Percentiles rank a stretch among this genome's conserved stretches.
Conservation (phyloP, 176 grass and related monocot genomes). For the Eleusine coracana region DNA sequence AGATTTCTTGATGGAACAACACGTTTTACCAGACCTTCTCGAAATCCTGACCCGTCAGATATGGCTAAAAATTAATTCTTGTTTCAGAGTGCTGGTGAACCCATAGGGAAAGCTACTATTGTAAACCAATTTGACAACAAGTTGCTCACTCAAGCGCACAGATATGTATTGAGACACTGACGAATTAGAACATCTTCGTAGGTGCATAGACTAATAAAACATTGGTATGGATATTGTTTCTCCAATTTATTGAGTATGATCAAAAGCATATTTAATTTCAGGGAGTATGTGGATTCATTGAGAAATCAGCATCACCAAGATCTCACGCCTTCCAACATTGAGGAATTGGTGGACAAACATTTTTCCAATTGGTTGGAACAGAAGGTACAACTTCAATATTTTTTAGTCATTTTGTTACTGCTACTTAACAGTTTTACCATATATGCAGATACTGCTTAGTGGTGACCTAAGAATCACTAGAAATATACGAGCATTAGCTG, state of each 20-base stretch:
- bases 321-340: not conserved
- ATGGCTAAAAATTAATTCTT: not conserved
- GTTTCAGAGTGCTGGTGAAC: not conserved
- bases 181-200: not conserved
- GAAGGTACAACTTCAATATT: not conserved
- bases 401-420: not conserved
- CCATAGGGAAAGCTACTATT: not conserved
- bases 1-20: slow-evolving; percentile 1
- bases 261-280: not conserved
- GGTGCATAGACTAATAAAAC: not conserved
- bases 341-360: not conserved
- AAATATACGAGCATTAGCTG: not conserved
- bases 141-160: not conserved
- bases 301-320: not conserved
- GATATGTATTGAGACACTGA: not conserved
- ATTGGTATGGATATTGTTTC: not conserved
- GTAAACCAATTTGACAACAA: not conserved
- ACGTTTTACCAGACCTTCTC: not conserved
- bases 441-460: not conserved
- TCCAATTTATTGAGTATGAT: not conserved
- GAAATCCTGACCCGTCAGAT: not conserved
- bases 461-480: not conserved
- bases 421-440: not conserved
- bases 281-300: not conserved
- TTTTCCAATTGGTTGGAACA: not conserved